Conservation (phyloP, 352 stramenopile genomes). For the Phytophthora fragariae region DNA sequence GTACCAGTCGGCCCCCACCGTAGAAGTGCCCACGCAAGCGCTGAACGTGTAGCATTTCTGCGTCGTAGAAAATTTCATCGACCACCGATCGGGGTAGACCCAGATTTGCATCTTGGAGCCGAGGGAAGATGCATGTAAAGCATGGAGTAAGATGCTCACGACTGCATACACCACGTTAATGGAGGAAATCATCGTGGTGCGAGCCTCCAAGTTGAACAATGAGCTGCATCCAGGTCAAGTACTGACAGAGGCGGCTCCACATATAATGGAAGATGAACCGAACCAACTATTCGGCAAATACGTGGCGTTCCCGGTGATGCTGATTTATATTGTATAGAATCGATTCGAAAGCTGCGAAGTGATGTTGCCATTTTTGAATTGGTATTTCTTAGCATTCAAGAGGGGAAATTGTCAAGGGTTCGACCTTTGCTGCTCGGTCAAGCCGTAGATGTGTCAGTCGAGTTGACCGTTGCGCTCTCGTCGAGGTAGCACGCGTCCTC, state of each 20-base stretch:
- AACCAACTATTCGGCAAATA: neutral
- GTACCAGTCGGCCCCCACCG: conserved; percentile 23
- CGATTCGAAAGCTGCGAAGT: too few species aligned
- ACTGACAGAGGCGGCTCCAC: neutral
- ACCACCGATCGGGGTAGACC: conserved; percentile 21
- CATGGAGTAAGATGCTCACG: neutral
- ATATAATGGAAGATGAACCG: neutral
- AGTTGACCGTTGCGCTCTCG: neutral
- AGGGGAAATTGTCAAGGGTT: too few species aligned
- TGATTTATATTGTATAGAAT: too few species aligned
- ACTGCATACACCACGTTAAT: neutral
- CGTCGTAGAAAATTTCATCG: conserved; percentile 22
- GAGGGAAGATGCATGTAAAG: neutral
- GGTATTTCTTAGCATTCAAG: too few species aligned
- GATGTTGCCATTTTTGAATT: too few species aligned
- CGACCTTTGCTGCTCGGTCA: too few species aligned
- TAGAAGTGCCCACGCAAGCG: conserved; percentile 7
- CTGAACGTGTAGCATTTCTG: conserved; percentile 37
- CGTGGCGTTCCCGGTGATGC: too few species aligned
- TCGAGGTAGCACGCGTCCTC: neutral
- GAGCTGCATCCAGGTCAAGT: neutral
- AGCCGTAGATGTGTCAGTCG: neutral
- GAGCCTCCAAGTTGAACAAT: neutral
- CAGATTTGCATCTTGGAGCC: conserved; percentile 19
- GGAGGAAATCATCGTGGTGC: neutral